Conservation (phyloP, 1,139 yeast species). For the Kodamaea sp. region DNA sequence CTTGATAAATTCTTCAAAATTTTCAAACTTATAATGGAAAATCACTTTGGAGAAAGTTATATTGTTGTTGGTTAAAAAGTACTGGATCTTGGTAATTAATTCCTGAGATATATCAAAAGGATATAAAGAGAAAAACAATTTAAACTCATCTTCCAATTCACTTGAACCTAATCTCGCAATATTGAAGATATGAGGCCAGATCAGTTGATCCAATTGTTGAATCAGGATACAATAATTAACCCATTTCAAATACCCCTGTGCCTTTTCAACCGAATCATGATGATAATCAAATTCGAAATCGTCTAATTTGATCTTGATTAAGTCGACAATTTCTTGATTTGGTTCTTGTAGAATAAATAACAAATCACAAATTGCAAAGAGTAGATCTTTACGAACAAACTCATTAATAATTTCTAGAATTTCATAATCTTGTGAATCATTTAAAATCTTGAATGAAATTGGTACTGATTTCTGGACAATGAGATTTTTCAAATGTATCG, state of each 20-base stretch:
- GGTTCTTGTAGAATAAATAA: background rate
- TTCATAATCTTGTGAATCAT: background rate
- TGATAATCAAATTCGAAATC: constrained; percentile 28
- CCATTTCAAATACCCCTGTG: constrained; percentile 31
- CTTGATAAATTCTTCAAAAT: constrained; percentile 14
- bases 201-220: constrained; percentile 1
- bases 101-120: constrained; percentile 17
- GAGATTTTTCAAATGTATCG: constrained; percentile 9
- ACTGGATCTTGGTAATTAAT: constrained; percentile 21
- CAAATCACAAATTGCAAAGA: constrained; percentile 20
- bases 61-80: constrained; percentile 29
- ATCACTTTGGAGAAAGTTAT: constrained; percentile 29
- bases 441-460: background rate
- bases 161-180: constrained; percentile 16
- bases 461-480: background rate
- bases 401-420: background rate
- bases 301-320: constrained; percentile 1
- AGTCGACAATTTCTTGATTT: background rate
- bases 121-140: constrained; percentile 12
- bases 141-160: constrained; percentile 21
- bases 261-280: constrained; percentile 25
- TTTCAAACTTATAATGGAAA: constrained; percentile 21
- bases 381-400: background rate
- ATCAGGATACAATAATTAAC: constrained; percentile 9
- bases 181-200: constrained; percentile 19